A percentile compares a stretch with the other conserved stretches of the same genome.
Conservation (phyloP, 1,284 basidiomycete genomes). For the Tylopilus sp. region DNA sequence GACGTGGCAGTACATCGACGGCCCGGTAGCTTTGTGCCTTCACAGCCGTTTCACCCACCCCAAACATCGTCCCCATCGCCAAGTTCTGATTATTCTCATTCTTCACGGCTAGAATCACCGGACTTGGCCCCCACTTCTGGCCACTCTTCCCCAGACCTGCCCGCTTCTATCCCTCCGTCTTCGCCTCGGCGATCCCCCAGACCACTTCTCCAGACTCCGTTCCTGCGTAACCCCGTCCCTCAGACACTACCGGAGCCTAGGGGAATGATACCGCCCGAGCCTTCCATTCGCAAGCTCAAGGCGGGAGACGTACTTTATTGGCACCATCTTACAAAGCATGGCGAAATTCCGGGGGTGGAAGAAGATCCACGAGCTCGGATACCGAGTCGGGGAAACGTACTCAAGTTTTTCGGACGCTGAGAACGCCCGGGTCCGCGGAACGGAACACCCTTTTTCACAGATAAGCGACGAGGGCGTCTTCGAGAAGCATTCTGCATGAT, state of each 20-base stretch:
- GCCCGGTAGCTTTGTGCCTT: slow-evolving; percentile 11
- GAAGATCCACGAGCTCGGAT: slow-evolving; percentile 55
- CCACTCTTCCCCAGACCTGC: slow-evolving; percentile 24
- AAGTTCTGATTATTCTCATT: slow-evolving; percentile 38
- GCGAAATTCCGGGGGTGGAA: slow-evolving; percentile 66
- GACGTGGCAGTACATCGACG: slow-evolving; percentile 19
- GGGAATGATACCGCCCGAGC: slow-evolving; percentile 14
- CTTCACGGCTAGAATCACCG: slow-evolving; percentile 34
- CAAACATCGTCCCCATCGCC: slow-evolving; percentile 18
- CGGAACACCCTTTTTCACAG: slow-evolving; percentile 8
- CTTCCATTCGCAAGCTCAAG: slow-evolving; percentile 41
- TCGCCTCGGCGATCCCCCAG: slow-evolving; percentile 21
- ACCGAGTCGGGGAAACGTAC: slow-evolving; percentile 7
- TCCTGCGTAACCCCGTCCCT: slow-evolving; percentile 17
- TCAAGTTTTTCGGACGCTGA: slow-evolving; percentile 30
- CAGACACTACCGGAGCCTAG: slow-evolving; percentile 20
- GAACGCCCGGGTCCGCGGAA: slow-evolving; percentile 14
- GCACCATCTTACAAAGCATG: slow-evolving; percentile 70
- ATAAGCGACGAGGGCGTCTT: slow-evolving; percentile 11
- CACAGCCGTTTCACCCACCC: slow-evolving; percentile 18
- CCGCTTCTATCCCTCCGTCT: slow-evolving; percentile 15
- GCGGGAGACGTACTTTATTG: slow-evolving; percentile 72
- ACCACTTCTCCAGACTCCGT: slow-evolving; percentile 16
- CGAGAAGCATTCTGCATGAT: slow-evolving; percentile 21
- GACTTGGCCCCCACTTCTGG: slow-evolving; percentile 26